phyloP scores from a whole-genome alignment of 306 rosid genomes.

The Quillaja saponaria region DNA sequence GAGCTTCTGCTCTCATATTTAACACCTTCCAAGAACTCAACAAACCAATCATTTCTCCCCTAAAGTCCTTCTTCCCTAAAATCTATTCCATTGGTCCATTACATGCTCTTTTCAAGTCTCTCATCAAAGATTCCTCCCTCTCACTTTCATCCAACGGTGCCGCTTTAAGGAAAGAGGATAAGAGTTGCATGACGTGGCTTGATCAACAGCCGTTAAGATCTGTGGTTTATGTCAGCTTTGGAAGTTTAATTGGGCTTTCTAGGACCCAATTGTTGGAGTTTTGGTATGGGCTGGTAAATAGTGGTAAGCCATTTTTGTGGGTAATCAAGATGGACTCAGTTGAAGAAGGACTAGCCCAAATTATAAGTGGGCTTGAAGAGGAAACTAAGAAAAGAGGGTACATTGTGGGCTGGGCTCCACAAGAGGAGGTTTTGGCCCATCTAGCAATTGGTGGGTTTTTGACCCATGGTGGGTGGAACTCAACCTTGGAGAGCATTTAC shows the following conservation, averaged over 20 bases:
- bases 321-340: not conserved
- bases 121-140: conserved; percentile 3
- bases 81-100: conserved; percentile 26
- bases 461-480: conserved; percentile 45
- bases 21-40: conserved; percentile 24
- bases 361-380: conserved; percentile 14
- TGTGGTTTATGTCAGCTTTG: conserved; percentile 29
- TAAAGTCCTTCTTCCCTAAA: not conserved
- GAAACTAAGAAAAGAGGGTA: conserved; percentile 35
- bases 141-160: not conserved
- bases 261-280: conserved; percentile 17
- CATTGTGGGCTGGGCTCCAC: conserved; percentile 44
- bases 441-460: conserved; percentile 39
- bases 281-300: conserved; percentile 26
- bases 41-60: not conserved
- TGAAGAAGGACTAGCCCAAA: not conserved
- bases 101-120: conserved; percentile 19
- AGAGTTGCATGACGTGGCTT: conserved; percentile 11
- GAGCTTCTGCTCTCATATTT: conserved; percentile 10
- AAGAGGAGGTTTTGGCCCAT: conserved; percentile 39
- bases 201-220: not conserved
- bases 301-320: conserved; percentile 9
- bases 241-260: not conserved
- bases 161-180: not conserved
- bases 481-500: conserved; percentile 35